Evolutionary conservation across 2,329 filamentous ascomycete species (phyloP).

Genomic region (Colletotrichum lini): DNA sequence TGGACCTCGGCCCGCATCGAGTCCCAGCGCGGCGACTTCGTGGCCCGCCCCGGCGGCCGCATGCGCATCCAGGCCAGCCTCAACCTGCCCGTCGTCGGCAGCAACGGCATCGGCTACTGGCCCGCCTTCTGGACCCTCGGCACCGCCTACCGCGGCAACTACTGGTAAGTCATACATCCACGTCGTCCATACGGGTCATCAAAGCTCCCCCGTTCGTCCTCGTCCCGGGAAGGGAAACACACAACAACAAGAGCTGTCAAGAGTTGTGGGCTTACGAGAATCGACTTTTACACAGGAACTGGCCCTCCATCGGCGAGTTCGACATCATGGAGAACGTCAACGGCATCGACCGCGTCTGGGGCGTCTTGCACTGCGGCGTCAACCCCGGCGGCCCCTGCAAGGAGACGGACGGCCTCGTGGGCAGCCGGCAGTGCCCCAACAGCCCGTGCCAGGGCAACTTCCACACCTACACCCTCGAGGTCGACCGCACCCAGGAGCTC

Average conservation of each 20-base stretch:
- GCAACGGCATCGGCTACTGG: slow-evolving; percentile 56
- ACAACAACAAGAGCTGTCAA: no score
- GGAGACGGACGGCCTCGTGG: slow-evolving; percentile 55
- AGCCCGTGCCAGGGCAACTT: slow-evolving; percentile 50
- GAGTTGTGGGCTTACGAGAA: no score
- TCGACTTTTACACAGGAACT: slow-evolving; percentile 46
- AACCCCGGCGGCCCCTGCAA: slow-evolving; percentile 58
- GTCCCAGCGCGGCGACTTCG: slow-evolving; percentile 52
- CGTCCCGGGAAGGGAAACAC: no score
- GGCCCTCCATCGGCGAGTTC: slow-evolving; percentile 60
- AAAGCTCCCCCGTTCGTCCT: no score
- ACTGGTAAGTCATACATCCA: slow-evolving; percentile 41
- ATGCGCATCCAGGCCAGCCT: slow-evolving; percentile 57
- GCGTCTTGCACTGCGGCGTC: slow-evolving; percentile 60
- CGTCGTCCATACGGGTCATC: no score
- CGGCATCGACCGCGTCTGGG: slow-evolving; percentile 52
- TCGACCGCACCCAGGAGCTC: slow-evolving; percentile 50
- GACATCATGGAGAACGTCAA: slow-evolving; percentile 63
- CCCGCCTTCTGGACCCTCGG: slow-evolving; percentile 64
- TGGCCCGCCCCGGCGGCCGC: slow-evolving; percentile 50
- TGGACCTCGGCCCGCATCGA: slow-evolving; percentile 65
- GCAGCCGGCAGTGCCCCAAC: slow-evolving; percentile 34
- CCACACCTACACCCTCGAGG: slow-evolving; percentile 52
- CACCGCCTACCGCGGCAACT: slow-evolving; percentile 54
- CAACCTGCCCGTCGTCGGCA: slow-evolving; percentile 56